These are phyloP conservation scores for Verticillium nonalfalfae DNA, from an alignment of 2,329 filamentous ascomycete species.

Conservation along the genomic window DNA sequence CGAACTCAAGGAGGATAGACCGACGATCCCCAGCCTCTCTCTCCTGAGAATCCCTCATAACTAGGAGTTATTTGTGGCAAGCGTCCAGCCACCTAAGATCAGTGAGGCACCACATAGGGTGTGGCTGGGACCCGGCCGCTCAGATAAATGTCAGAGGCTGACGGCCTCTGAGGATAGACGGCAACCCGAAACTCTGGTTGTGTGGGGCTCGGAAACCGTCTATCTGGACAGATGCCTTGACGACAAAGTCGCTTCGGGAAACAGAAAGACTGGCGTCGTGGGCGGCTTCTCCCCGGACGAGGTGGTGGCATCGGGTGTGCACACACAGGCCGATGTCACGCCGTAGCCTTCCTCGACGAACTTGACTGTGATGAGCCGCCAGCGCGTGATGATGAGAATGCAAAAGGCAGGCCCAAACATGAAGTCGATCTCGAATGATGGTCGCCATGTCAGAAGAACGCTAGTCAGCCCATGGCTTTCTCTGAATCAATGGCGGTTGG, in stretches of 20 bases:
- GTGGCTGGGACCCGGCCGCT: background rate
- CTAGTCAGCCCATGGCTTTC: background rate
- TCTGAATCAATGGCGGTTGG: background rate
- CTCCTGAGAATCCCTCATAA: background rate
- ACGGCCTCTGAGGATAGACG: background rate
- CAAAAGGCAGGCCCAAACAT: background rate
- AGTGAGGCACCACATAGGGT: background rate
- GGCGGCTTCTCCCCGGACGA: background rate
- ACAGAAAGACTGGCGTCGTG: background rate
- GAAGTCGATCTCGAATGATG: background rate
- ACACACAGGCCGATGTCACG: background rate
- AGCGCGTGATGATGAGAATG: background rate
- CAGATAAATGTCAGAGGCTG: background rate
- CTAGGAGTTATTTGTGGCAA: background rate
- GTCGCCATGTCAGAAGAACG: background rate
- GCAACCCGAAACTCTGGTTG: background rate
- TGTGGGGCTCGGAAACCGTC: background rate
- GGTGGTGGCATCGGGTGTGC: background rate
- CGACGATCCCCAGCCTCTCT: background rate
- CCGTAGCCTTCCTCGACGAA: background rate
- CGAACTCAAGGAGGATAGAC: background rate
- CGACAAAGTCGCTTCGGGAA: too few species aligned
- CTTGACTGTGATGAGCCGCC: background rate
- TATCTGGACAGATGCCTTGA: background rate
- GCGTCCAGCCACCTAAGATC: background rate